Base-by-base conservation (phyloP, 306 rosid species). In the Cucurbita argyrosperma region DNA sequence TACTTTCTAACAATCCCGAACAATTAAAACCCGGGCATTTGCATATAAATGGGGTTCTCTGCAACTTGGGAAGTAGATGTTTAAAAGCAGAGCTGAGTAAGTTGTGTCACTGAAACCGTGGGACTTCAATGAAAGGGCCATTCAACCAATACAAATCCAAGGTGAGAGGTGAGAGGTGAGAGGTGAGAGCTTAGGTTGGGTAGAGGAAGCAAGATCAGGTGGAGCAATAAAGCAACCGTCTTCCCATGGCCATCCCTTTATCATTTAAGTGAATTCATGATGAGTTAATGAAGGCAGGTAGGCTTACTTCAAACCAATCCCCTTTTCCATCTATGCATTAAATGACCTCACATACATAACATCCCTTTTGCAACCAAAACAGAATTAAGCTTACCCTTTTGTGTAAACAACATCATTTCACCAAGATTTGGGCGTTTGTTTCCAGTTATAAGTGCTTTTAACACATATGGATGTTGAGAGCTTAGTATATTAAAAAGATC, bases 201-300 rank as follows among this genome's bases (percentile, higher is more conserved):
- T 14, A 37, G 69, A 37, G 63, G 15, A 57, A 11, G 69, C 38
- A 60, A 60, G 45, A 35, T 64, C 21, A 67, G 18, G 73, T 67
- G 53, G 5, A 26, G 49, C 7, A 53, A 39, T 16, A 72, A 72
- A 71, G 49, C 75, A 51, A 71, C 60, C 47, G 62, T 50, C n/a
- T 51, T 71, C 11, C 50, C 6, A 71, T 52, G 60, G 49, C 62
- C 47, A 71, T 71, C 11, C 61, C 75, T 37, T 71, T 52, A n/a
- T 54, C 51, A 54, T 54, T 72, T 72, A 15, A 53, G 64, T 54
- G 76, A 71, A 71, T 71, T 71, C 75, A 71, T 52, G 38, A 71
- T 38, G 76, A 72, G 11, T 72, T 39, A 53, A 72, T 53, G 76
- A 54, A 72, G 76, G 76, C 76, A 72, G 76, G 76, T 72, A 54